Evolutionary conservation across 345 rosid species (phyloP), one percentile per base, ranked within the genome.

Genomic region (Punica granatum): DNA sequence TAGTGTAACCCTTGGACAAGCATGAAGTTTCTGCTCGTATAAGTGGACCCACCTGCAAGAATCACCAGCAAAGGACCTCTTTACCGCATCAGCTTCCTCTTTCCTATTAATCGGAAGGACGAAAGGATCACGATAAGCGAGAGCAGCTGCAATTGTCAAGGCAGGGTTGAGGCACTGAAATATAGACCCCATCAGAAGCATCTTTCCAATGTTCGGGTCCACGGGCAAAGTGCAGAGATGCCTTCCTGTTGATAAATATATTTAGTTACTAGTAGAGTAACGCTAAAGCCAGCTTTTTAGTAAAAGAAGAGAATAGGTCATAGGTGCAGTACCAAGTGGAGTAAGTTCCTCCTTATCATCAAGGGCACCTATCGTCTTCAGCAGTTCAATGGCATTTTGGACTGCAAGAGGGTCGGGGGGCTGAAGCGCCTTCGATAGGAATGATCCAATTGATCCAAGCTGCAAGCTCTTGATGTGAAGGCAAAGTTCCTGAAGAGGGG

Each of bases 91-190:
- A 9, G 97, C 98, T 79, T 90, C 94, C 56, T 81, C 85, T 80
- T 88, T 91, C 75, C 83, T 85, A 61, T 80, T 85, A 51, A 93
- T 71, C 37, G 98, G 98, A 64, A 93, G 90, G 73, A 90, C 90
- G 78, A 93, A 93, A 30, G 98, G 98, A 72, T 87, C 77, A 48
- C 96, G 97, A 78, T 93, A 77, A 3, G 96, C 94, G 64, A 93
- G 84, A 76, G 96, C 96, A 79, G 98, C 83, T 0, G 97, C 97
- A 68, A 93, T 93, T 78, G 97, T 93, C 77, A 90, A 79, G 67
- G 97, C 95, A 60, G 98, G 98, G 81, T 84, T 82, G 63, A 93
- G 85, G 82, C 97, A 93, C 71, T 90, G 96, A 75, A 90, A 93
- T 72, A 93, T 75, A 71, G 92, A 90, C 48, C 97, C 98, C 75